Base-by-base conservation (phyloP, 768 basidiomycete species). In the Tylopilus sp. region DNA sequence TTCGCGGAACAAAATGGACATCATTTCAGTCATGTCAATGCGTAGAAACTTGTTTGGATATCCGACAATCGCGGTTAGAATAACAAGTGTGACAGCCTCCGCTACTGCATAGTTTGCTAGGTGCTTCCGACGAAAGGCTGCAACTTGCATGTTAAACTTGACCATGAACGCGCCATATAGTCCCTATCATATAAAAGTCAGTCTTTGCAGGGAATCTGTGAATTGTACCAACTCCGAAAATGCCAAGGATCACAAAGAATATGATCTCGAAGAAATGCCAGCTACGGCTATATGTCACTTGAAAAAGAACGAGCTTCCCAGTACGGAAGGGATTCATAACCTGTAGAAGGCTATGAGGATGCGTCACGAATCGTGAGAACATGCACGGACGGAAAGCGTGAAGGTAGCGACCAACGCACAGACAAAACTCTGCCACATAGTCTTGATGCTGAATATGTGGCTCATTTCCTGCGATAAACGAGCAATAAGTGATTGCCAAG, bases 181-280 rank as follows among this genome's bases (percentile, higher is more conserved):
- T 43, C 97, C 97, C 95, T 98, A 64, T 25, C 20, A 6, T 10
- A 25, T 41, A 48, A 15, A 56, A 22, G 44, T 67, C 40, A 66
- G 30, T 35, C 41, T 17, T 33, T 10, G 21, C 18, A 23, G 6
- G 26, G 38, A 26, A 44, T 28, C 48, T 26, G 30, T 44, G 30
- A 44, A 39, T 23, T 51, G 41, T 15, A 71, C 82, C 54, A 63
- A 95, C 95, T 43, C 97, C 97, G 68, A 99, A 99, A 55, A 98
- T 79, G 10, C 97, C 97, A 38, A 99, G 81, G 52, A 98, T 81
- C 47, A 98, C 78, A 70, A 95, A 99, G 69, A 95, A 95, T 17
- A 97, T 86, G 45, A 99, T 90, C 65, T 98, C 97, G 64, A 98
- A 98, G 72, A 95, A 98, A 66, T 98, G 97, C 97, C 97, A 99